phyloP scores from a whole-genome alignment of 306 rosid species.

The Carpinus viminea region DNA sequence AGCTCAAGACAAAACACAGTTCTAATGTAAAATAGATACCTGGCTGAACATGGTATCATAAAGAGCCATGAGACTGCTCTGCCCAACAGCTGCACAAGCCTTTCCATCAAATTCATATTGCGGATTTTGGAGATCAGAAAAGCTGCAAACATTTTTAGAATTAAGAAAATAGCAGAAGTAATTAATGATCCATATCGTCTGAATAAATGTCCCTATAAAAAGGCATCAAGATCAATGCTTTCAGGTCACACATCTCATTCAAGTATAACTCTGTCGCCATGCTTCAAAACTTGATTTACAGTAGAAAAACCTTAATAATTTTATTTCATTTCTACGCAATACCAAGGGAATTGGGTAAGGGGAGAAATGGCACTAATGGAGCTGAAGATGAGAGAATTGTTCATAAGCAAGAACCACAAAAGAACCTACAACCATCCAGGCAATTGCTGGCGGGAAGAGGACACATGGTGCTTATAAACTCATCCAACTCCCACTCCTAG shows the following conservation, averaged over 20 bases:
- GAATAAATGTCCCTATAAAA: not conserved
- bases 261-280: not conserved
- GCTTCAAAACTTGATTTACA: not conserved
- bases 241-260: not conserved
- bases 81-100: constrained; percentile 93
- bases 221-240: not conserved
- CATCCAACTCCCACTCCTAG: too few relatives aligned
- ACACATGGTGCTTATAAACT: too few relatives aligned
- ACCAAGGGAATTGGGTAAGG: too few relatives aligned
- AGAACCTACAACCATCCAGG: too few relatives aligned
- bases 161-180: not conserved
- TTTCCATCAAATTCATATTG: constrained; percentile 75
- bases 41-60: constrained; percentile 91
- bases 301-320: not conserved
- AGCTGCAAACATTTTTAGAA: constrained; percentile 41
- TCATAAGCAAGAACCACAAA: too few relatives aligned
- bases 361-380: too few relatives aligned
- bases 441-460: too few relatives aligned
- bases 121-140: constrained; percentile 81
- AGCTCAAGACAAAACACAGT: not conserved
- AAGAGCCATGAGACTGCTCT: constrained; percentile 96
- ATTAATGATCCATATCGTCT: not conserved
- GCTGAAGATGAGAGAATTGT: too few relatives aligned
- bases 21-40: constrained; percentile 36
- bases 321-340: too few relatives aligned